phyloP scores from a whole-genome alignment of 1,284 basidiomycete genomes.

The Pisolithus thermaeus region DNA sequence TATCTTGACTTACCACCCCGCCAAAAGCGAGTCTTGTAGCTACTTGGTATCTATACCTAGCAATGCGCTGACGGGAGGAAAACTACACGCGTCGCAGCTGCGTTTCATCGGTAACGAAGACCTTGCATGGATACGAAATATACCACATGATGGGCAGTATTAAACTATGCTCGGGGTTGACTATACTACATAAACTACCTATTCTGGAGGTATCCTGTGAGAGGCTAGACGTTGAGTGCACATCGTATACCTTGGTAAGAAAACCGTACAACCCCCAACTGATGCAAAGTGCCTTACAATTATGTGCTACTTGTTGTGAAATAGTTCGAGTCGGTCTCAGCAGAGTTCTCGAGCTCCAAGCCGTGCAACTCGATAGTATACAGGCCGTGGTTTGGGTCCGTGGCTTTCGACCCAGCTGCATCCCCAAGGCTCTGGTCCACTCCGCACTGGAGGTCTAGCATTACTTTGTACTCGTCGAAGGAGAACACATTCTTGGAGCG shows the following conservation, averaged over 20 bases:
- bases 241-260: too few species aligned
- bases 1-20: conserved; percentile 37
- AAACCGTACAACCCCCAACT: too few species aligned
- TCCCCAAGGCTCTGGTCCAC: conserved; percentile 56
- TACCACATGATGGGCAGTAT: conserved; percentile 1
- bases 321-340: conserved; percentile 20
- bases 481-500: conserved; percentile 61
- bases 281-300: background rate
- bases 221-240: too few species aligned
- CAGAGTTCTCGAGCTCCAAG: conserved; percentile 59
- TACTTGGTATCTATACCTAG: conserved; percentile 30
- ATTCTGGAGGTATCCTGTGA: background rate
- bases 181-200: background rate
- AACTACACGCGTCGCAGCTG: conserved; percentile 15
- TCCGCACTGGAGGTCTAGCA: conserved; percentile 84
- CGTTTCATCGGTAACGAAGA: conserved; percentile 26
- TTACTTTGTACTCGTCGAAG: conserved; percentile 88
- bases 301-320: conserved; percentile 1
- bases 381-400: conserved; percentile 68
- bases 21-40: conserved; percentile 1
- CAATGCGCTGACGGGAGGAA: conserved; percentile 21
- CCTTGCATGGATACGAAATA: conserved; percentile 29
- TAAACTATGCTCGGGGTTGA: background rate
- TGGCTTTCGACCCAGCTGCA: conserved; percentile 44
- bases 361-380: conserved; percentile 80